Conservation (phyloP, 2,329 filamentous ascomycete genomes). For the Blastomyces silverae region DNA sequence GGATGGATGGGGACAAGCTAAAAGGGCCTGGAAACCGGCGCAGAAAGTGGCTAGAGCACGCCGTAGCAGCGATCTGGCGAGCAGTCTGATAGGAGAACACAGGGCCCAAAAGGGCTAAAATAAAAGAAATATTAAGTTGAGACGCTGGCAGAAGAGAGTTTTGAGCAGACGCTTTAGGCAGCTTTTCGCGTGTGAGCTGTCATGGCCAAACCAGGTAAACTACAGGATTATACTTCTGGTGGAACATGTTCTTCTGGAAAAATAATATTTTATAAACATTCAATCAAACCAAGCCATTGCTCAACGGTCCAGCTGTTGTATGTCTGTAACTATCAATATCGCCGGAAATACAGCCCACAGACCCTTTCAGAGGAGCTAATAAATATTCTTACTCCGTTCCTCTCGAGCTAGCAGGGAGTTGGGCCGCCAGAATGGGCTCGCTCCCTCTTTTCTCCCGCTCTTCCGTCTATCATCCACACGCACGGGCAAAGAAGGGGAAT, state of each 20-base stretch:
- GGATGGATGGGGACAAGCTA: not conserved
- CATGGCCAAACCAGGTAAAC: not conserved
- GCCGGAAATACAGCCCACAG: not conserved
- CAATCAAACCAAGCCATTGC: not conserved
- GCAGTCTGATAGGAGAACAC: not conserved
- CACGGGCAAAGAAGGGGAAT: not conserved
- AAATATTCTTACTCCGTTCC: not conserved
- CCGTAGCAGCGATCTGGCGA: not conserved
- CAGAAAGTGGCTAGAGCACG: slow-evolving; percentile 2
- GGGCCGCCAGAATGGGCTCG: not conserved
- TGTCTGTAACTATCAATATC: not conserved
- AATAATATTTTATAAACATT: not conserved
- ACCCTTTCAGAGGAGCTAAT: not conserved
- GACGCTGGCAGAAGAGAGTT: not conserved
- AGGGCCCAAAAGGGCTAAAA: not conserved
- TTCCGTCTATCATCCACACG: not conserved
- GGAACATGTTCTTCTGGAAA: too few relatives aligned
- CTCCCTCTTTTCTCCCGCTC: not conserved
- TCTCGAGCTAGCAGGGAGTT: not conserved
- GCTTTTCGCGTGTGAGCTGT: not conserved
- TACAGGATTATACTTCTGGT: too few relatives aligned
- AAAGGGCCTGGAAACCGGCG: slow-evolving; percentile 11
- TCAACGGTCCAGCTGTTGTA: not conserved
- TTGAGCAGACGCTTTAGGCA: not conserved
- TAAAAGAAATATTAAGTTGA: not conserved